These are phyloP conservation scores for Leccinum truebloodii DNA, from an alignment of 768 basidiomycete genomes.

Conservation along the genomic window DNA sequence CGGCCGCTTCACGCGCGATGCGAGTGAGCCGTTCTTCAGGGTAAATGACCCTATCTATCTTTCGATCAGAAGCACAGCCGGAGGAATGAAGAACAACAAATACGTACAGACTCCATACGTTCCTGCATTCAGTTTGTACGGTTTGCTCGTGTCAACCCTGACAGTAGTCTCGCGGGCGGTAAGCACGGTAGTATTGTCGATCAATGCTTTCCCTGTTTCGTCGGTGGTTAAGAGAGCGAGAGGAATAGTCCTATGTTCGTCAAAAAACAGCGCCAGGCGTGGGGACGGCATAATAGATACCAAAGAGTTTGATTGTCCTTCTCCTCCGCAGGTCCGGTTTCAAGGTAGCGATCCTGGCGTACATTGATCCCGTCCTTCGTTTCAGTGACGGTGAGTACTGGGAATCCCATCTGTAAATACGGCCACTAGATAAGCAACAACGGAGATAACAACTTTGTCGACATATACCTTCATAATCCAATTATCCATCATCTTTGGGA, in stretches of 20 bases:
- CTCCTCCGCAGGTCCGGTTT: slow-evolving; percentile 73
- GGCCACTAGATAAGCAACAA: not conserved
- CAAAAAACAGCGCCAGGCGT: not conserved
- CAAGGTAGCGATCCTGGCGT: slow-evolving; percentile 90
- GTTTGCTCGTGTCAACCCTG: slow-evolving; percentile 67
- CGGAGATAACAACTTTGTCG: not conserved
- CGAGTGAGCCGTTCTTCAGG: slow-evolving; percentile 72
- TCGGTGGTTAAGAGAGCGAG: slow-evolving; percentile 69
- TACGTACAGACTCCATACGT: slow-evolving; percentile 85
- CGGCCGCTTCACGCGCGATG: slow-evolving; percentile 81
- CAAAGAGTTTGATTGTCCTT: slow-evolving; percentile 90
- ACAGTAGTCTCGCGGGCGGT: slow-evolving; percentile 67
- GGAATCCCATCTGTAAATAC: slow-evolving; percentile 69
- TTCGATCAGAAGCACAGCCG: slow-evolving; percentile 1
- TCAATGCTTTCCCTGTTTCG: slow-evolving; percentile 50
- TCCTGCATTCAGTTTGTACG: slow-evolving; percentile 90
- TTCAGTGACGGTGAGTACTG: slow-evolving; percentile 86
- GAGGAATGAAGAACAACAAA: slow-evolving; percentile 13
- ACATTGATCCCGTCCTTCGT: slow-evolving; percentile 68
- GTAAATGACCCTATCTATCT: slow-evolving; percentile 82
- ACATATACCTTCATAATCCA: slow-evolving; percentile 78
- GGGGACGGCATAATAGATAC: slow-evolving; percentile 38
- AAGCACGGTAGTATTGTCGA: slow-evolving; percentile 68
- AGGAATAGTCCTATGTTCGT: slow-evolving; percentile 68
- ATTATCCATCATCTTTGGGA: slow-evolving; percentile 82